These are phyloP conservation scores for Onygenales sp. DNA, from an alignment of 2,329 filamentous ascomycete genomes.

Conservation along the genomic window DNA sequence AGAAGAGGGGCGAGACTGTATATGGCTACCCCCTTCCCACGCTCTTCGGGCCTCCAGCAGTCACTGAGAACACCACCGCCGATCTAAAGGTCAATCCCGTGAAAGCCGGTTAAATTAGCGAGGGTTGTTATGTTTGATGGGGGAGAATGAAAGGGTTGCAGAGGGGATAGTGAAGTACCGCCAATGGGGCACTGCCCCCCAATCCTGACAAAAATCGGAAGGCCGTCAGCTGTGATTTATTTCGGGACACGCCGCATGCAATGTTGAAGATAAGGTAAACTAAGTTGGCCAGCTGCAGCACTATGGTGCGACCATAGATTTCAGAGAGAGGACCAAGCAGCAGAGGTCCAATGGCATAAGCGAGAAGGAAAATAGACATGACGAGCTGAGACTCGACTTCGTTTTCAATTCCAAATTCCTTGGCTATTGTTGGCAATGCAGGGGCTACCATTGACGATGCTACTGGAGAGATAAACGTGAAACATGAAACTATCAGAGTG, in stretches of 20 bases:
- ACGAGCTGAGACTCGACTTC: conserved; percentile 17
- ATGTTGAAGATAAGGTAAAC: conserved; percentile 50
- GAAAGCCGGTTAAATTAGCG: neutral
- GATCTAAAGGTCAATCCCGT: conserved; percentile 19
- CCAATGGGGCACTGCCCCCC: conserved; percentile 47
- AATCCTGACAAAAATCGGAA: conserved; percentile 50
- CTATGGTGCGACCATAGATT: conserved; percentile 44
- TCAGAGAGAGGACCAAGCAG: conserved; percentile 45
- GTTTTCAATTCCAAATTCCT: conserved; percentile 43
- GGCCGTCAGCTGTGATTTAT: conserved; percentile 44
- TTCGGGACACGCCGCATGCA: conserved; percentile 47
- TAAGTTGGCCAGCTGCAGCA: conserved; percentile 46
- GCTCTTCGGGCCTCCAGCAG: conserved; percentile 50
- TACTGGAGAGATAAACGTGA: conserved; percentile 54
- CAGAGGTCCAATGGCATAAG: conserved; percentile 44
- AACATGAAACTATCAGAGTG: conserved; percentile 45
- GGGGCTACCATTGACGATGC: conserved; percentile 51
- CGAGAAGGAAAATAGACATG: conserved; percentile 46
- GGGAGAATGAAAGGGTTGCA: conserved; percentile 9
- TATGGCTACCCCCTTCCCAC: conserved; percentile 52
- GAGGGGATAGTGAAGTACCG: conserved; percentile 22
- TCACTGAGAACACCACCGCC: conserved; percentile 45
- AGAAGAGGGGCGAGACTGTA: conserved; percentile 55
- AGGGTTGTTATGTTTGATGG: neutral
- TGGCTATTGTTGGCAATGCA: conserved; percentile 40